A percentile compares a stretch with the other conserved stretches of the same genome.
Evolutionary conservation across 1,284 basidiomycete species (phyloP).

Genomic region (Coriolopsis trogii): DNA sequence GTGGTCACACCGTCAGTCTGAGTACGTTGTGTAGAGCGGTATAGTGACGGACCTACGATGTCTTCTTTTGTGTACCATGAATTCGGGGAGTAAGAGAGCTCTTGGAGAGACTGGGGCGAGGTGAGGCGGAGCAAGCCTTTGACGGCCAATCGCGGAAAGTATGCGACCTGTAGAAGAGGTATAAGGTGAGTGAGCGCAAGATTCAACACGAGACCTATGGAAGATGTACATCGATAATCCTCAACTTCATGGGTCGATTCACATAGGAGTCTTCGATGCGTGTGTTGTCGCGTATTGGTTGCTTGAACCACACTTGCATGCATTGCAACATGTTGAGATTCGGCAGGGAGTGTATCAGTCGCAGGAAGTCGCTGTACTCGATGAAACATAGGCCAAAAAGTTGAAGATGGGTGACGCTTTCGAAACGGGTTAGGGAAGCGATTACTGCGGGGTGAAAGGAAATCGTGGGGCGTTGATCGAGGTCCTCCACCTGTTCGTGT

Average conservation of each 20-base stretch:
- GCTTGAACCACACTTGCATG: constrained; percentile 3
- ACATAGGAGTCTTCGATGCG: too few species aligned
- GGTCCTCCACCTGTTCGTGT: not conserved
- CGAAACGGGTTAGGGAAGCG: not conserved
- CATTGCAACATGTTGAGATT: not conserved
- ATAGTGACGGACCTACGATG: too few species aligned
- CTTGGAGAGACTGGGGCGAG: not conserved
- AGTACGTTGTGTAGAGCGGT: too few species aligned
- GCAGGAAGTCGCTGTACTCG: not conserved
- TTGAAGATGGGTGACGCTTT: not conserved
- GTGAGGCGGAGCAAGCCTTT: not conserved
- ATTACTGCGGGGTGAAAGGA: not conserved
- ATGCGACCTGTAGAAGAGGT: not conserved
- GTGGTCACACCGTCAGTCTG: not conserved
- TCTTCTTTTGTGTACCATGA: too few species aligned
- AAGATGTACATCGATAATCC: not conserved
- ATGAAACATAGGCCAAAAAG: not conserved
- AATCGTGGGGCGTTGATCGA: not conserved
- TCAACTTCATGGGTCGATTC: not conserved
- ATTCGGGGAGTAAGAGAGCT: not conserved
- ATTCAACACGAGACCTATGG: too few species aligned
- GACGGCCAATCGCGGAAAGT: not conserved
- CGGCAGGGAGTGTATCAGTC: not conserved
- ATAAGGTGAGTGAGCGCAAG: too few species aligned
- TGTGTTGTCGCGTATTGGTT: too few species aligned